Conservation (phyloP, 169 alveolate species). For the Cryptosporidium ryanae region DNA sequence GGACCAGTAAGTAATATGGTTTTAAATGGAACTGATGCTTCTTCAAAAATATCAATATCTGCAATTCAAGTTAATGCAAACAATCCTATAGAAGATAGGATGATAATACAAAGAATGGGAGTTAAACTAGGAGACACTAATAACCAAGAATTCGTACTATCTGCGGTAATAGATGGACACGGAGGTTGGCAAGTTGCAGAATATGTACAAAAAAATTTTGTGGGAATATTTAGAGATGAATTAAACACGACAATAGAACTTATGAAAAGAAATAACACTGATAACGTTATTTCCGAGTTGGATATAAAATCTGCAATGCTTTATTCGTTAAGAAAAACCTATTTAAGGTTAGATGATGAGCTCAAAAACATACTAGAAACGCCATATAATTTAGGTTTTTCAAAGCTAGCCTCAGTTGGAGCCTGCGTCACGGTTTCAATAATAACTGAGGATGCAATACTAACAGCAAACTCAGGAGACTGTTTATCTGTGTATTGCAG, state of each 20-base stretch:
- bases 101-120: conserved; percentile 52
- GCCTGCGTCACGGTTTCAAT: conserved; percentile 61
- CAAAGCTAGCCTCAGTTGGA: conserved; percentile 60
- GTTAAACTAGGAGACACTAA: conserved; percentile 1
- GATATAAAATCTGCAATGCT: conserved; percentile 24
- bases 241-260: neutral
- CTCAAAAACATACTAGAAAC: conserved; percentile 36
- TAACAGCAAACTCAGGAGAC: conserved; percentile 71
- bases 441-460: conserved; percentile 50
- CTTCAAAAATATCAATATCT: conserved; percentile 10
- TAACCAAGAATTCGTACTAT: conserved; percentile 41
- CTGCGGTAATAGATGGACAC: conserved; percentile 74
- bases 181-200: conserved; percentile 76
- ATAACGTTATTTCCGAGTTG: neutral
- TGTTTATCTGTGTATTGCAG: conserved; percentile 43
- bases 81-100: conserved; percentile 66
- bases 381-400: conserved; percentile 56
- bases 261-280: neutral
- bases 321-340: conserved; percentile 32
- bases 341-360: conserved; percentile 28
- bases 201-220: conserved; percentile 52
- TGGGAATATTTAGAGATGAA: conserved; percentile 37
- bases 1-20: conserved; percentile 34
- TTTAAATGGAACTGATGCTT: neutral
- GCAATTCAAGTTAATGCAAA: conserved; percentile 71